Evolutionary conservation across 352 stramenopile genomes (phyloP).

Genomic region (Albugo laibachii): DNA sequence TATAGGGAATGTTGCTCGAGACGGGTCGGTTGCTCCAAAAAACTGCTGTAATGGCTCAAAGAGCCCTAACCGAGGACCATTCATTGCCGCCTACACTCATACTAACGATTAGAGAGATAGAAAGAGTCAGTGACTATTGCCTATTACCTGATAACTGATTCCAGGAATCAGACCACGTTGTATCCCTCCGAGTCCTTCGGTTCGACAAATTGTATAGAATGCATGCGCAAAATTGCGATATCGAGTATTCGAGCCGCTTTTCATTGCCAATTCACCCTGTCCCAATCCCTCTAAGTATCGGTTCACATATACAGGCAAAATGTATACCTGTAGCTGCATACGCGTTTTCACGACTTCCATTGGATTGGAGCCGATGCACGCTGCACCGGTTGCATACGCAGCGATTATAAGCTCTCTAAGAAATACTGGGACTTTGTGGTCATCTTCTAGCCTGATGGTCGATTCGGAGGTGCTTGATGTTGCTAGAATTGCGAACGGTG

Average conservation of each 20-base stretch:
- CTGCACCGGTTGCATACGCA: slow-evolving; percentile 35
- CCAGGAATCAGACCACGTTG: slow-evolving; percentile 55
- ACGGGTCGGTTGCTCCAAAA: slow-evolving; percentile 64
- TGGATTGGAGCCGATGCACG: slow-evolving; percentile 66
- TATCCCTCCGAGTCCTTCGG: slow-evolving; percentile 54
- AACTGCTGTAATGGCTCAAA: slow-evolving; percentile 65
- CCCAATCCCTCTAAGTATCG: background rate
- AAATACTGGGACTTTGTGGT: slow-evolving; percentile 7
- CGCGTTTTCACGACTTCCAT: slow-evolving; percentile 83
- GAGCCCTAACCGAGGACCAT: slow-evolving; percentile 47
- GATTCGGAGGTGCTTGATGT: too few species aligned
- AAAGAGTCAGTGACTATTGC: background rate
- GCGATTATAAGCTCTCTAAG: slow-evolving; percentile 51
- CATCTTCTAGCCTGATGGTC: too few species aligned
- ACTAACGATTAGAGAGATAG: too few species aligned
- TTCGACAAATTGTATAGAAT: slow-evolving; percentile 66
- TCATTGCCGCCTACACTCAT: slow-evolving; percentile 40
- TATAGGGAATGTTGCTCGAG: slow-evolving; percentile 39
- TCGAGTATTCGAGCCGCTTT: slow-evolving; percentile 19
- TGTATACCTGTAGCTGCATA: slow-evolving; percentile 45
- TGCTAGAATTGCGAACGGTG: too few species aligned
- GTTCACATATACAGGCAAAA: background rate
- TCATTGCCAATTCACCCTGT: slow-evolving; percentile 50
- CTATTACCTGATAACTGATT: slow-evolving; percentile 63
- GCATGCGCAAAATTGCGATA: slow-evolving; percentile 76